Percentiles rank a stretch among this genome's conserved stretches.
These are phyloP conservation scores for Manihot esculenta DNA, from an alignment of 441 rosid species.

Conservation along the genomic window DNA sequence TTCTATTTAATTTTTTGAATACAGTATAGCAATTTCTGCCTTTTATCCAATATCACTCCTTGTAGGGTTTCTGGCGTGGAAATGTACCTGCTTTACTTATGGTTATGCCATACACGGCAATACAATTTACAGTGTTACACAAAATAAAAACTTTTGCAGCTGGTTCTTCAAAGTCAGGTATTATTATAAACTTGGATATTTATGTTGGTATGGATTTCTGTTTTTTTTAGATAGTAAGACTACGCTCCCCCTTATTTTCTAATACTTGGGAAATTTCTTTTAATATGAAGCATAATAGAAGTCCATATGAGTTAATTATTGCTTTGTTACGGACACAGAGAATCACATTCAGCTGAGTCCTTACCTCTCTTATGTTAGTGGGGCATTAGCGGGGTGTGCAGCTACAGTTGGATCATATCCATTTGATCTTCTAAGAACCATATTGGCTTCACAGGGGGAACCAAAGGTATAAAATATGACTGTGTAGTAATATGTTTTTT, in stretches of 20 bases:
- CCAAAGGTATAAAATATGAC: conserved; percentile 63
- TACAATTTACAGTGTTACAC: conserved; percentile 85
- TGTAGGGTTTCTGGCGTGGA: conserved; percentile 98
- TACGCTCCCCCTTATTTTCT: too few relatives aligned
- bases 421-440: conserved; percentile 88
- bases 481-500: neutral
- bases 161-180: conserved; percentile 94
- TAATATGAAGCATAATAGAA: neutral
- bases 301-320: neutral
- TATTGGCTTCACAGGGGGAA: conserved; percentile 94
- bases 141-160: conserved; percentile 75
- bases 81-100: conserved; percentile 97
- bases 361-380: conserved; percentile 79
- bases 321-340: conserved; percentile 48
- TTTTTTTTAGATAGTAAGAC: too few relatives aligned
- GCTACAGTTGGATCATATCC: conserved; percentile 98
- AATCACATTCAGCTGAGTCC: conserved; percentile 86
- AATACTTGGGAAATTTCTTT: too few relatives aligned
- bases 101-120: conserved; percentile 94
- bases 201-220: too few relatives aligned
- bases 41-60: conserved; percentile 21
- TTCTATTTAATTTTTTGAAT: conserved; percentile 1
- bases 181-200: neutral
- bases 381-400: conserved; percentile 92
- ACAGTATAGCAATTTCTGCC: neutral